Conservation (phyloP, 371 early-diverging fungal genomes). For the Phascolomyces articulosus region DNA sequence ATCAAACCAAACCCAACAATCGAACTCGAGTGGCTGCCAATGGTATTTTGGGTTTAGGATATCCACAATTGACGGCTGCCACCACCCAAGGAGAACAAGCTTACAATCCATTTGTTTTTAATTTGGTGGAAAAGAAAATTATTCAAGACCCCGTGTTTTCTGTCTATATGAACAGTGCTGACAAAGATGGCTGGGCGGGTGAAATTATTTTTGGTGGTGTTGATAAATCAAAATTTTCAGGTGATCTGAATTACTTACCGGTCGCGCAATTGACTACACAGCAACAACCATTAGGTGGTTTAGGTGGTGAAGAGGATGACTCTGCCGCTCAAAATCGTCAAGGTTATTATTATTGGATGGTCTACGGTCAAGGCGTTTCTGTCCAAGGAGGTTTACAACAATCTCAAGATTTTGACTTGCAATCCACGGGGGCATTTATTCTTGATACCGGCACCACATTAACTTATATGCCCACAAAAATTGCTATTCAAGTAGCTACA, state of each 20-base stretch:
- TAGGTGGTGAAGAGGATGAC: background rate
- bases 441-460: slow-evolving; percentile 54
- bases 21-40: slow-evolving; percentile 36
- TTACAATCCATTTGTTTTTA: slow-evolving; percentile 49
- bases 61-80: slow-evolving; percentile 42
- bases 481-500: slow-evolving; percentile 32
- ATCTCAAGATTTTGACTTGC: slow-evolving; percentile 13
- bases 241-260: slow-evolving; percentile 51
- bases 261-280: slow-evolving; percentile 32
- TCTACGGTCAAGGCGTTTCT: slow-evolving; percentile 44
- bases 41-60: slow-evolving; percentile 54
- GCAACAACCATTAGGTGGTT: slow-evolving; percentile 1
- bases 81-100: slow-evolving; percentile 28
- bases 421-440: slow-evolving; percentile 33
- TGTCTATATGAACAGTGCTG: slow-evolving; percentile 36
- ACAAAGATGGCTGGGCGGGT: slow-evolving; percentile 44
- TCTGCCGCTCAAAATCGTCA: background rate
- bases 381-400: slow-evolving; percentile 19
- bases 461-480: slow-evolving; percentile 39
- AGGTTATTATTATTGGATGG: slow-evolving; percentile 51
- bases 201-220: slow-evolving; percentile 65
- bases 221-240: slow-evolving; percentile 53
- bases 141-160: slow-evolving; percentile 46
- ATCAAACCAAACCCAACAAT: slow-evolving; percentile 7
- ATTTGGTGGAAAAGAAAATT: slow-evolving; percentile 34